Base-by-base conservation (phyloP, 2,329 filamentous ascomycete species). In the Talaromyces atroroseus region DNA sequence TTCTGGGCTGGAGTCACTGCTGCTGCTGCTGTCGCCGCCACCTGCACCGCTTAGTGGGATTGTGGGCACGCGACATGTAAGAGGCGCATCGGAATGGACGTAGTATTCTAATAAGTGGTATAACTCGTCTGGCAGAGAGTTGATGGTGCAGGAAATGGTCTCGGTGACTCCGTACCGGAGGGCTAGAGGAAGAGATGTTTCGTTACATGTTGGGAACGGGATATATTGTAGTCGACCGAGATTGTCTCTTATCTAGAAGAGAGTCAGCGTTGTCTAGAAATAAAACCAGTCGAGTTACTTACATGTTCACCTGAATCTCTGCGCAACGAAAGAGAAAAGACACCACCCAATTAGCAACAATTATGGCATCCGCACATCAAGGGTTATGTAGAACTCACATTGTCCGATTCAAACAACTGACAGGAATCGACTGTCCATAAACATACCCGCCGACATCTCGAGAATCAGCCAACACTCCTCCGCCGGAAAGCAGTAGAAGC, bases 51-150 rank as follows among this genome's bases (percentile, higher is more conserved):
- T 61, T 58, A 70, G 59, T 0, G 92, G 92, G 7, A 87, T 85
- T 0, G 90, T 84, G 26, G 92, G 90, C 14, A 97, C 83, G 52
- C 94, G 92, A 74, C 94, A 99, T 54, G 90, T 86, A 50, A 97
- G 80, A 10, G 94, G 94, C 18, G 91, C 92, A 74, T 99, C 94
- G 77, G 88, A 91, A 80, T 97, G 94, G 71, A 97, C 87, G 80
- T 97, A 97, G 81, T 96, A 97, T 76, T 97, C 69, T 44, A 81
- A 61, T 23, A 82, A 66, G 63, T 84, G 82, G 62, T 82, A 78
- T 36, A 80, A 73, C 2, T 80, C 71, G 59, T 83, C 82, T 29
- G 79, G 74, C 10, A 81, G 76, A 29, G 73, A 71, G 57, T 74
- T 71, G 58, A 81, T 77, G 47, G 82, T 78, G 65, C 78, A 79